phyloP scores from a whole-genome alignment of 768 basidiomycete species.

The Rhizopogon vinicolor region DNA sequence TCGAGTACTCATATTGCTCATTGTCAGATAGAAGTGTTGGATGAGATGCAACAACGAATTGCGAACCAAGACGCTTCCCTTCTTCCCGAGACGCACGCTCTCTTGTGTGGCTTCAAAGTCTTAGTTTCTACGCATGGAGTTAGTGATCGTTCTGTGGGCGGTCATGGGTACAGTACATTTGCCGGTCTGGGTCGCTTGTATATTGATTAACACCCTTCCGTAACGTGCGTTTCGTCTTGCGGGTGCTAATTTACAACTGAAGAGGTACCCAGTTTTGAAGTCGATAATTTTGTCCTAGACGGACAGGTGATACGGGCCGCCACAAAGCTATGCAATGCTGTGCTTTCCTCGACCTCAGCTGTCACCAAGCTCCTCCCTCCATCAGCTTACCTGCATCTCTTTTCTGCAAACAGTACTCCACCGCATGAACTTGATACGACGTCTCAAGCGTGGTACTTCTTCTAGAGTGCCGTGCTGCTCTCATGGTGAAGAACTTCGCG shows the following conservation, averaged over 20 bases:
- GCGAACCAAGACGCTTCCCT: slow-evolving; percentile 53
- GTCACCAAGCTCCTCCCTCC: slow-evolving; percentile 6
- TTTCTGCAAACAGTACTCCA: slow-evolving; percentile 22
- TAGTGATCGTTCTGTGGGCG: slow-evolving; percentile 66
- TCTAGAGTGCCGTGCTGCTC: slow-evolving; percentile 64
- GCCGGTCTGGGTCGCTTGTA: slow-evolving; percentile 63
- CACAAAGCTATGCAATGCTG: slow-evolving; percentile 46
- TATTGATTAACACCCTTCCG: slow-evolving; percentile 59
- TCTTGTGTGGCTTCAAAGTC: slow-evolving; percentile 65
- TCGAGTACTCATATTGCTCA: background rate
- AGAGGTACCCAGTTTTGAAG: slow-evolving; percentile 50
- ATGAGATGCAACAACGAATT: slow-evolving; percentile 42
- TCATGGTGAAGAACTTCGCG: slow-evolving; percentile 40
- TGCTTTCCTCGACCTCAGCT: slow-evolving; percentile 42
- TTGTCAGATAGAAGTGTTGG: slow-evolving; percentile 44
- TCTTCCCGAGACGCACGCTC: slow-evolving; percentile 67
- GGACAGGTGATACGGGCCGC: slow-evolving; percentile 71
- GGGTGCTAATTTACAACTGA: background rate
- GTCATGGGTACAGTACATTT: slow-evolving; percentile 71
- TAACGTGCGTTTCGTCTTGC: slow-evolving; percentile 41
- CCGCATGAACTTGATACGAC: slow-evolving; percentile 31
- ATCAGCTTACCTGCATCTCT: slow-evolving; percentile 48
- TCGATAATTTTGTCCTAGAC: slow-evolving; percentile 76
- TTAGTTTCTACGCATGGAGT: slow-evolving; percentile 46
- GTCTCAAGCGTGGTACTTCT: slow-evolving; percentile 38